Evolutionary conservation across 2,329 filamentous ascomycete genomes (phyloP), one percentile per base, ranked within the genome.

Genomic region (Fusarium sp.): DNA sequence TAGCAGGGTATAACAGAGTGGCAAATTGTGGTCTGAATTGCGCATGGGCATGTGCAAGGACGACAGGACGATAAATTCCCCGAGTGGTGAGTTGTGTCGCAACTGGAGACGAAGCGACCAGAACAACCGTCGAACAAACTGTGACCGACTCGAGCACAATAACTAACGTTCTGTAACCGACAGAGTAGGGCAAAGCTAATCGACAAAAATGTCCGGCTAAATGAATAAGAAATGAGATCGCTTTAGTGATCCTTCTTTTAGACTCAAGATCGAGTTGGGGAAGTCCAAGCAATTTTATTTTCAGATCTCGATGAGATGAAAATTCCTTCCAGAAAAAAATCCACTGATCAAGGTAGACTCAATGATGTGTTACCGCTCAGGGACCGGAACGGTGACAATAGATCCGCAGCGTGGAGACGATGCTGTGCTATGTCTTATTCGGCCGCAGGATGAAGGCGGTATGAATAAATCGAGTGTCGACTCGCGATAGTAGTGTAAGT

Each of bases 21-120:
- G 73, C 73, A 75, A 75, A 75, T 70, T 75, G 52, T 65, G 59
- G 61, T 65, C 61, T 58, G 62, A 63, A 67, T 51, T 60, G 63
- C 53, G 65, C 56, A 65, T 68, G 72, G 65, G 62, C 72, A 69
- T 74, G 73, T 75, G 73, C 73, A 71, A 67, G 65, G 71, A 75
- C 73, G 62, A 75, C 62, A 75, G 71, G 72, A 67, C 48, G 43
- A 69, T 50, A 70, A 70, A 75, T 73, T 74, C 63, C 70, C 70
- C 71, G 67, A 69, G 54, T 52, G 43, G 55, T 52, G 42, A 61
- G 51, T 49, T 51, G 61, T 58, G 55, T 58, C 53, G 53, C 50
- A 63, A 49, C 65, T 68, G 58, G 71, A 63, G 61, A 64, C 61
- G 57, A 39, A 41, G 28, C 49, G 41, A 31, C 43, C 49, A 52